Evolutionary conservation across 2,329 filamentous ascomycete genomes (phyloP).

Genomic region (Lecanoromycetidae sp.): DNA sequence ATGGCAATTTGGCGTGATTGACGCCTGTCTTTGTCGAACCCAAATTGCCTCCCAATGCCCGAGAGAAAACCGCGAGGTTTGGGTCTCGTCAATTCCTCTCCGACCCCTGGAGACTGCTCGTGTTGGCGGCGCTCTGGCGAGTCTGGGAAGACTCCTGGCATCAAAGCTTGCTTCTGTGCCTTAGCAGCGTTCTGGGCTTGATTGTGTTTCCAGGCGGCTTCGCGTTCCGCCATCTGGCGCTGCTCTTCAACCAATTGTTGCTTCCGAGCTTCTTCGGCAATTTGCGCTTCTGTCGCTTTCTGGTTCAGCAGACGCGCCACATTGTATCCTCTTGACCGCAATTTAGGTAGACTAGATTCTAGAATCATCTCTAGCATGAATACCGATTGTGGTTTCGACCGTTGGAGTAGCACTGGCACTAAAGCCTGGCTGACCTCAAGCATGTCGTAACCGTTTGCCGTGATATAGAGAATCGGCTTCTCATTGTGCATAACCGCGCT

Average conservation of each 20-base stretch:
- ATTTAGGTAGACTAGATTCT: slow-evolving; percentile 66
- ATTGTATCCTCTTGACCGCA: slow-evolving; percentile 85
- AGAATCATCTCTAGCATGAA: slow-evolving; percentile 86
- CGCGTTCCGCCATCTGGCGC: slow-evolving; percentile 51
- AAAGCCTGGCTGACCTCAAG: slow-evolving; percentile 88
- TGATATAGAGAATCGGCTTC: slow-evolving; percentile 57
- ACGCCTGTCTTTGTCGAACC: slow-evolving; percentile 44
- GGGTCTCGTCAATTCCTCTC: slow-evolving; percentile 11
- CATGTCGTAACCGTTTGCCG: slow-evolving; percentile 56
- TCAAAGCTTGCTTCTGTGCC: slow-evolving; percentile 29
- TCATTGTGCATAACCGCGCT: slow-evolving; percentile 56
- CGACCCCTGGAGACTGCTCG: slow-evolving; percentile 4
- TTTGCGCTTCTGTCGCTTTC: slow-evolving; percentile 74
- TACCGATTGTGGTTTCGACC: slow-evolving; percentile 78
- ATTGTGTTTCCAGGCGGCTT: slow-evolving; percentile 36
- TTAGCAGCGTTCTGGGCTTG: slow-evolving; percentile 24
- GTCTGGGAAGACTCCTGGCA: slow-evolving; percentile 65
- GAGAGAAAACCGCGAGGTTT: slow-evolving; percentile 50
- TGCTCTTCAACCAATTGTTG: slow-evolving; percentile 63
- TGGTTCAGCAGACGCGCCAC: slow-evolving; percentile 85
- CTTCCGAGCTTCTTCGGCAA: slow-evolving; percentile 72
- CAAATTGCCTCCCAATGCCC: slow-evolving; percentile 54
- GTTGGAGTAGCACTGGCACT: slow-evolving; percentile 64
- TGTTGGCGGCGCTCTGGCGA: slow-evolving; percentile 36
- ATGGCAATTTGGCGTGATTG: not conserved